A percentile compares a stretch with the other conserved stretches of the same genome.
These are phyloP conservation scores for Fusarium sp. DNA, from an alignment of 2,329 filamentous ascomycete species.

Conservation along the genomic window DNA sequence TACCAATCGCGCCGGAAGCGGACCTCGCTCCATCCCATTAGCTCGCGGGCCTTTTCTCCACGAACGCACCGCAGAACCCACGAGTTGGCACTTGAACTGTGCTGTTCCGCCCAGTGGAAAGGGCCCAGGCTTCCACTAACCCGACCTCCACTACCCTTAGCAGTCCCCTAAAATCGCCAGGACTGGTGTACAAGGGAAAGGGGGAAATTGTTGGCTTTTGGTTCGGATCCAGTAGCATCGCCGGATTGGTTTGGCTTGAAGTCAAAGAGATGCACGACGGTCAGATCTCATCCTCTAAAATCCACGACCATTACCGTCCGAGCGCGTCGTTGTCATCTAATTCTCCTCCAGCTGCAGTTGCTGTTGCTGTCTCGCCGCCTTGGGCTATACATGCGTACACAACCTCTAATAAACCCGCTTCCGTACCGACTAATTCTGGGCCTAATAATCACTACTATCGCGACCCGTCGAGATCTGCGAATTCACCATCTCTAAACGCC, in stretches of 20 bases:
- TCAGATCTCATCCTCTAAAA: constrained; percentile 36
- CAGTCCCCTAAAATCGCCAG: constrained; percentile 36
- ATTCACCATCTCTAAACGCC: constrained; percentile 36
- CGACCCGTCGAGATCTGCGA: constrained; percentile 34
- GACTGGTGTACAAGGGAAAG: constrained; percentile 39
- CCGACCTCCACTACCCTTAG: constrained; percentile 24
- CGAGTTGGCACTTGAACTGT: constrained; percentile 24
- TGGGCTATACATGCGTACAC: constrained; percentile 37
- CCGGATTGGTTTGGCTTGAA: constrained; percentile 31
- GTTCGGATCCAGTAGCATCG: constrained; percentile 39
- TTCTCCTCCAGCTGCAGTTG: constrained; percentile 15
- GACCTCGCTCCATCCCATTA: constrained; percentile 32
- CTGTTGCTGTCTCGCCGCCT: constrained; percentile 42
- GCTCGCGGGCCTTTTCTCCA: constrained; percentile 37
- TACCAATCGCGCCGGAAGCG: constrained; percentile 34
- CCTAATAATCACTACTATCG: constrained; percentile 30
- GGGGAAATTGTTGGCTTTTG: constrained; percentile 44
- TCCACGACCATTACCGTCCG: constrained; percentile 28
- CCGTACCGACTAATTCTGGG: constrained; percentile 38
- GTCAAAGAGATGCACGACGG: constrained; percentile 46
- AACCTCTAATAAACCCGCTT: constrained; percentile 21
- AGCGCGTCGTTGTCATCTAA: constrained; percentile 37
- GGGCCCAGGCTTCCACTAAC: constrained; percentile 37
- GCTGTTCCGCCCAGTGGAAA: constrained; percentile 22
- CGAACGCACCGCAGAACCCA: constrained; percentile 24